These are phyloP conservation scores for Crithidia brevicula DNA, from an alignment of 208 protist genomes.

Conservation along the genomic window DNA sequence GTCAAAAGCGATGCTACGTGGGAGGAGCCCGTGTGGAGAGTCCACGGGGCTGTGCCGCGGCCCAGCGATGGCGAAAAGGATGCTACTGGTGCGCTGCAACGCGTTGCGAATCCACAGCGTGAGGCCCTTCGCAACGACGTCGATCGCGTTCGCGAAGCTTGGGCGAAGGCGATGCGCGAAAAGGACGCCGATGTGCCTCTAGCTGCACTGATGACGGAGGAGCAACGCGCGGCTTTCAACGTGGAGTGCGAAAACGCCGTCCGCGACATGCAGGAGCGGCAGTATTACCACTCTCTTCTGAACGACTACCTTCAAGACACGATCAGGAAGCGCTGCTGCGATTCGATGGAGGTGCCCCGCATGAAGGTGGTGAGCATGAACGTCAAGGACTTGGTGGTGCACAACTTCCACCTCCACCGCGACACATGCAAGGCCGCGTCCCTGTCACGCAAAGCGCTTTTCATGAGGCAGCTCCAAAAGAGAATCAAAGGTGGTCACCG, in stretches of 20 bases:
- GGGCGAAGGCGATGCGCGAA: slow-evolving; percentile 40
- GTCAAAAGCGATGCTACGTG: slow-evolving; percentile 27
- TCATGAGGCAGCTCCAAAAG: slow-evolving; percentile 70
- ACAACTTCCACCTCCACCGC: slow-evolving; percentile 86
- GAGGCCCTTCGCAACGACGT: slow-evolving; percentile 22
- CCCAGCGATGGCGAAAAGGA: neutral
- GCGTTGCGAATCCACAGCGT: neutral
- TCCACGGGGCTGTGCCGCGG: neutral
- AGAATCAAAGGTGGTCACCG: slow-evolving; percentile 18
- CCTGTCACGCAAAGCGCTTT: slow-evolving; percentile 78
- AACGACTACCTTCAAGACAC: slow-evolving; percentile 83
- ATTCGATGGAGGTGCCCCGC: slow-evolving; percentile 79
- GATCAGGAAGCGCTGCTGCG: slow-evolving; percentile 74
- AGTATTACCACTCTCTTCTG: slow-evolving; percentile 70
- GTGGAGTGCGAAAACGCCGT: slow-evolving; percentile 64
- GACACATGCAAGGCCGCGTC: slow-evolving; percentile 23
- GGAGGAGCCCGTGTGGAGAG: slow-evolving; percentile 49
- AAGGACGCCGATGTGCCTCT: slow-evolving; percentile 55
- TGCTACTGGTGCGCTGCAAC: neutral
- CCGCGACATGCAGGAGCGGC: slow-evolving; percentile 57
- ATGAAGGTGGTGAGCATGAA: slow-evolving; percentile 69
- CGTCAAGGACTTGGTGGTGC: slow-evolving; percentile 46
- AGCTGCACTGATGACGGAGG: slow-evolving; percentile 66
- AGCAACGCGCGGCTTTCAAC: slow-evolving; percentile 64
- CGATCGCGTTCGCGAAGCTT: slow-evolving; percentile 49